Percentiles rank a stretch among this genome's conserved stretches.
phyloP scores from a whole-genome alignment of 73 alveolate species.

The Blepharisma stoltei region DNA sequence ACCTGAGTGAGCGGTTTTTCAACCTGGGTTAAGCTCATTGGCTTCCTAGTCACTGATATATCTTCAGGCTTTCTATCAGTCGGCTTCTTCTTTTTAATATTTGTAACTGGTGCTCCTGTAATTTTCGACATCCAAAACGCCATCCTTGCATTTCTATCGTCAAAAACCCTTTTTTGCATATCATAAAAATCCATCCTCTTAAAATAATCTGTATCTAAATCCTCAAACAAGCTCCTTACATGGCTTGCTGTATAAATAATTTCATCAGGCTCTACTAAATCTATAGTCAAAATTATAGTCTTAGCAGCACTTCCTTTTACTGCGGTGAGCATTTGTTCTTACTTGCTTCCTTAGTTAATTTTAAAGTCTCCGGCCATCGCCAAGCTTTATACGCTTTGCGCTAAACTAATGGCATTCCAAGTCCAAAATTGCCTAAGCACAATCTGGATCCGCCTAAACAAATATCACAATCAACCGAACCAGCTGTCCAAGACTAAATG shows the following conservation, averaged over 20 bases:
- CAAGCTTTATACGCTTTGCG: no score
- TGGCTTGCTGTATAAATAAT: constrained; percentile 81
- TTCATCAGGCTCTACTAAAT: constrained; percentile 83
- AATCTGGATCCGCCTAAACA: no score
- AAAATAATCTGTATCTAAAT: constrained; percentile 89
- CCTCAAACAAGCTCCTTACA: constrained; percentile 62
- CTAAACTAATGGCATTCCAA: no score
- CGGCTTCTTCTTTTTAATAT: constrained; percentile 79
- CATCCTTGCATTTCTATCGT: constrained; percentile 93
- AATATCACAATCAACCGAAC: no score
- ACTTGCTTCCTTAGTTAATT: no score
- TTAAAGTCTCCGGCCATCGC: no score
- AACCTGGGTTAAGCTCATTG: constrained; percentile 61
- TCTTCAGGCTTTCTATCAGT: constrained; percentile 83
- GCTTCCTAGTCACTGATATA: constrained; percentile 43
- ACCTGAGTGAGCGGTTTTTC: constrained; percentile 47
- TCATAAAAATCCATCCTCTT: constrained; percentile 87
- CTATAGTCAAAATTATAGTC: constrained; percentile 83
- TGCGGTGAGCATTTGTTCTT: constrained; percentile 72
- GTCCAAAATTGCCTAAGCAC: no score
- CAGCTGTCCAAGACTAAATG: no score
- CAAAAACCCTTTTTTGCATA: constrained; percentile 82
- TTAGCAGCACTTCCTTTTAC: constrained; percentile 95
- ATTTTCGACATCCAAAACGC: constrained; percentile 93
- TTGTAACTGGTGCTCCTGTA: constrained; percentile 87